Percentiles rank a stretch among this genome's conserved stretches.
phyloP scores from a whole-genome alignment of 495 filamentous ascomycete genomes.

The Lasiosphaeriaceae sp. region DNA sequence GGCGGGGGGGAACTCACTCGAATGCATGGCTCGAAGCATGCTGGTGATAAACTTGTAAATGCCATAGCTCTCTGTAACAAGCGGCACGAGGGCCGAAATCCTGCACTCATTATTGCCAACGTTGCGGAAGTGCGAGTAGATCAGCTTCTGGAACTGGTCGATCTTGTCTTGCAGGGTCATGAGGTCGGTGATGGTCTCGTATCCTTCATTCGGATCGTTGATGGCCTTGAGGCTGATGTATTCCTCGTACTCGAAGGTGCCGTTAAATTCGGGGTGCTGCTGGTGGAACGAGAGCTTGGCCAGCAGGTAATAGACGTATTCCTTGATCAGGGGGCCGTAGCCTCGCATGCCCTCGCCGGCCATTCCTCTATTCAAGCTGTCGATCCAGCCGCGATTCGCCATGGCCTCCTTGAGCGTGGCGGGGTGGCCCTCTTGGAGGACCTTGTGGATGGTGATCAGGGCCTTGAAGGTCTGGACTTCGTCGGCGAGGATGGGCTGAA shows the following conservation, averaged over 20 bases:
- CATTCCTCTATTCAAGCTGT: conserved; percentile 83
- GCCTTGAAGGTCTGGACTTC: conserved; percentile 94
- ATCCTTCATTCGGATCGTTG: conserved; percentile 98
- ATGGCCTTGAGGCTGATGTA: conserved; percentile 97
- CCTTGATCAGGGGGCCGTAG: conserved; percentile 85
- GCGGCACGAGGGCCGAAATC: conserved; percentile 86
- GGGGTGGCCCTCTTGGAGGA: conserved; percentile 94
- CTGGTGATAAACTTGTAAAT: conserved; percentile 96
- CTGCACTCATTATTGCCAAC: conserved; percentile 93
- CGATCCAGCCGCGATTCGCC: conserved; percentile 83
- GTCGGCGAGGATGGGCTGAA: conserved; percentile 96
- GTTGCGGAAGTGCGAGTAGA: conserved; percentile 91
- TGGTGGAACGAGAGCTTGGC: conserved; percentile 92
- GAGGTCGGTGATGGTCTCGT: conserved; percentile 93
- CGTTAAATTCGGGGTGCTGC: conserved; percentile 97
- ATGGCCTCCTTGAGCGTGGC: conserved; percentile 83
- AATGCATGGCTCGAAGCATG: conserved; percentile 96
- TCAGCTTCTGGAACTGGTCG: conserved; percentile 94
- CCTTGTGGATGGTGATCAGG: conserved; percentile 89
- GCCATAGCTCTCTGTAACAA: conserved; percentile 97
- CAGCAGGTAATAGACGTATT: conserved; percentile 92
- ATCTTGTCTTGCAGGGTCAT: conserved; percentile 98
- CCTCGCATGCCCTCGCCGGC: conserved; percentile 83
- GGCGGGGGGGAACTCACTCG: conserved; percentile 56
- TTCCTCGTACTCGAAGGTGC: conserved; percentile 98